Evolutionary conservation across 257 asterid genomes (phyloP).

Genomic region (Schizonepeta tenuifolia): DNA sequence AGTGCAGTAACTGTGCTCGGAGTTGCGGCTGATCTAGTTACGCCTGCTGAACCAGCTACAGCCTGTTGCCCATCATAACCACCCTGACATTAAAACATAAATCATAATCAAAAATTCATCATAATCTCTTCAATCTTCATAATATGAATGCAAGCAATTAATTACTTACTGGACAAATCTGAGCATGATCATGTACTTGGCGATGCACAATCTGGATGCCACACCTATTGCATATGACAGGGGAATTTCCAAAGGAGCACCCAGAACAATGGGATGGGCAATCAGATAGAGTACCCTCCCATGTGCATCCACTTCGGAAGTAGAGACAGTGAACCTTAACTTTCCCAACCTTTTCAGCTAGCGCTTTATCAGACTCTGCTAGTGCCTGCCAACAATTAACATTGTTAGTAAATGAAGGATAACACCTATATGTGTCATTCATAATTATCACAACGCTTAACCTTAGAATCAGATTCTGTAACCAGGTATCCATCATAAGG

Average conservation of each 20-base stretch:
- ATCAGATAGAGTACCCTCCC: constrained; percentile 87
- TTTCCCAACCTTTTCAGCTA: constrained; percentile 80
- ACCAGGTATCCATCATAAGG: constrained; percentile 97
- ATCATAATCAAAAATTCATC: constrained; percentile 20
- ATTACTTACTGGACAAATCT: constrained; percentile 77
- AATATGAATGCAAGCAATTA: constrained; percentile 13
- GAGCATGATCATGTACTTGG: constrained; percentile 96
- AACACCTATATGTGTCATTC: constrained; percentile 19
- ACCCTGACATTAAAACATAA: constrained; percentile 53
- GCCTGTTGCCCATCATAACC: constrained; percentile 68
- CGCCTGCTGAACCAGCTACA: constrained; percentile 41
- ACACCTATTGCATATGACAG: constrained; percentile 89
- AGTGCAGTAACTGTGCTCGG: constrained; percentile 44
- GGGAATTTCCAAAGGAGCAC: constrained; percentile 82
- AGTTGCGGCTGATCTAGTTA: constrained; percentile 48
- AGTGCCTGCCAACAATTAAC: constrained; percentile 67
- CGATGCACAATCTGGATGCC: constrained; percentile 88
- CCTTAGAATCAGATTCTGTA: constrained; percentile 88
- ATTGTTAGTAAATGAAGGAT: constrained; percentile 29
- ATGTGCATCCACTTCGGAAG: constrained; percentile 89
- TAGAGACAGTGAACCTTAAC: constrained; percentile 84
- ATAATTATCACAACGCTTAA: constrained; percentile 32
- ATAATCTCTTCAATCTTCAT: neutral
- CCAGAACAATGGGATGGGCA: constrained; percentile 73
- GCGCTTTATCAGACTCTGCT: constrained; percentile 64